Conservation (phyloP, 305 asterid genomes). For the Fraxinus sp. region DNA sequence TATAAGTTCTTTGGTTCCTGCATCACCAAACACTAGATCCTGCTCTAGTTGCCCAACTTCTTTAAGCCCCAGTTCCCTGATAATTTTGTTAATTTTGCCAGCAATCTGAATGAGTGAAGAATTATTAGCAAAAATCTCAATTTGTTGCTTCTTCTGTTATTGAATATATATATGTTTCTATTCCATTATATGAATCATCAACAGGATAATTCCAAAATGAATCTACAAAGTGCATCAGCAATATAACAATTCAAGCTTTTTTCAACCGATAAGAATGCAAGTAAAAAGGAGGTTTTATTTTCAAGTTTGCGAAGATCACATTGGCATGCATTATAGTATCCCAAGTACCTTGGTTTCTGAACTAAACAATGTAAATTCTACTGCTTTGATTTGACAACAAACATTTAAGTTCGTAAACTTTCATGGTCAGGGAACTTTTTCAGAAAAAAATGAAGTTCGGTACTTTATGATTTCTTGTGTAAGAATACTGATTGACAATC, state of each 20-base stretch:
- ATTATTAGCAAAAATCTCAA: constrained; percentile 14
- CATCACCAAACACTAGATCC: constrained; percentile 98
- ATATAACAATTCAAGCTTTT: background rate
- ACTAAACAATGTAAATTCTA: background rate
- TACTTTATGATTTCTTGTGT: background rate
- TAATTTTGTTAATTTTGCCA: constrained; percentile 75
- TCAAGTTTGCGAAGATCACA: background rate
- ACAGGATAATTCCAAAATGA: background rate
- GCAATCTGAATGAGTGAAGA: constrained; percentile 61
- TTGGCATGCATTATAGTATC: background rate
- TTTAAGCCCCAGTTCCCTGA: constrained; percentile 77
- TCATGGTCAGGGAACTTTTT: background rate
- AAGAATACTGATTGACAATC: background rate
- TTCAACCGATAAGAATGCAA: background rate
- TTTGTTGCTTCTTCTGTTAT: background rate
- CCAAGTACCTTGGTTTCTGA: background rate
- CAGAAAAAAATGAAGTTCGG: background rate
- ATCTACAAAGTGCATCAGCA: background rate
- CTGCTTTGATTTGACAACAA: background rate
- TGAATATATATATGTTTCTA: background rate
- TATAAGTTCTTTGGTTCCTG: constrained; percentile 86
- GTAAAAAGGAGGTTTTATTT: background rate
- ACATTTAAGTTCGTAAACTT: background rate
- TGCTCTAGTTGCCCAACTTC: constrained; percentile 97
- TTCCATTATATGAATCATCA: background rate